These are phyloP conservation scores for Zalerion maritima DNA, from an alignment of 495 filamentous ascomycete genomes.

Conservation along the genomic window DNA sequence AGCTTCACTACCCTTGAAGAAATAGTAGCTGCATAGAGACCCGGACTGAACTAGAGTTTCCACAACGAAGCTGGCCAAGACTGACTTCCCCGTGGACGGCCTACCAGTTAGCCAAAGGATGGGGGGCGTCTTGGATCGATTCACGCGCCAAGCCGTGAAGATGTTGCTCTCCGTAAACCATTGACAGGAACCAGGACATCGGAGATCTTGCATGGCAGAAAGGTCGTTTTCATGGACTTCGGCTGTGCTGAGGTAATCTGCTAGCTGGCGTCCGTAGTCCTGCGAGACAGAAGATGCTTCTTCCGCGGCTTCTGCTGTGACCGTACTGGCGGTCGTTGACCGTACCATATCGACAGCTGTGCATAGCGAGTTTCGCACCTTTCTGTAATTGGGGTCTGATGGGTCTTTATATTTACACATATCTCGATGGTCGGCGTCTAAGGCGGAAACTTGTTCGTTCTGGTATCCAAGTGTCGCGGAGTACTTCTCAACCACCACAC, in stretches of 20 bases:
- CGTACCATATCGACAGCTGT: constrained; percentile 15
- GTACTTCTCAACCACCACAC: constrained; percentile 16
- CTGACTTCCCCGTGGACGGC: constrained; percentile 15
- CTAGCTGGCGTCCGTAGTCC: background rate
- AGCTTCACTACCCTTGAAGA: constrained; percentile 7
- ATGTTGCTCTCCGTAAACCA: constrained; percentile 10
- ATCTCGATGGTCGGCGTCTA: constrained; percentile 21
- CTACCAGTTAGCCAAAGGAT: constrained; percentile 16
- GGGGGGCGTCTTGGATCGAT: background rate
- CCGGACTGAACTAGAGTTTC: constrained; percentile 3
- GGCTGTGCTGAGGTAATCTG: too few species aligned
- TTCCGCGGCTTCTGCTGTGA: background rate
- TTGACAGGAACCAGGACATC: constrained; percentile 11
- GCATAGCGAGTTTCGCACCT: constrained; percentile 15
- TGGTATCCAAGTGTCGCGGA: constrained; percentile 18
- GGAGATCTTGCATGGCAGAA: constrained; percentile 4
- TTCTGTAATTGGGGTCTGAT: constrained; percentile 15
- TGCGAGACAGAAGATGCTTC: too few species aligned
- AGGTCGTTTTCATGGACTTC: constrained; percentile 11
- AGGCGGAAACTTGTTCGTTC: constrained; percentile 13
- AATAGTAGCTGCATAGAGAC: constrained; percentile 15
- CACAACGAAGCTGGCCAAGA: constrained; percentile 14
- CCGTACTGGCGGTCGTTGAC: constrained; percentile 2
- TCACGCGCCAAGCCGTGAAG: constrained; percentile 13
- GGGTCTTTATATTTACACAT: constrained; percentile 19